Evolutionary conservation across 192 early-diverging fungal species (phyloP), one percentile per base, ranked within the genome.

Genomic region (Lunasporangiospora selenospora): DNA sequence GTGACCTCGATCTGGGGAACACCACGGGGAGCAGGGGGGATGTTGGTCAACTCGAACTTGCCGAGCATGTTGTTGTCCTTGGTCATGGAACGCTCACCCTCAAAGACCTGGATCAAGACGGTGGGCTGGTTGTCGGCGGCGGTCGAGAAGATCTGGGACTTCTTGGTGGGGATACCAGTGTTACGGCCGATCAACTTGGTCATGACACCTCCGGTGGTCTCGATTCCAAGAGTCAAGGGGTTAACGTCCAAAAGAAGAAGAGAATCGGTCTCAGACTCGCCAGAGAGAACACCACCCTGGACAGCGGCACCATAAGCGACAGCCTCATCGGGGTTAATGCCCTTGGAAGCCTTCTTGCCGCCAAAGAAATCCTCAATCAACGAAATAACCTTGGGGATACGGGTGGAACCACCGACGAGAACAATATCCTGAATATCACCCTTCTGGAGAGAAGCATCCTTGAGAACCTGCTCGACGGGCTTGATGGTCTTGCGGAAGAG

Each of bases 41-140:
- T 94, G 62, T 92, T 88, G 76, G 85, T 95, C 40, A 98, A 88
- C 76, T 98, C 96, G 65, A 98, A 98, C 81, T 96, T 95, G 82
- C 96, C 93, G 57, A 98, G 90, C 31, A 90, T 81, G 86, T 98
- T 94, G 92, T 98, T 98, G 84, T 98, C 92, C 90, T 97, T 98
- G 85, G 95, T 97, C 79, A 97, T 81, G 59, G 92, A 85, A 63
- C 94, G 90, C 82, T 97, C 96, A 80, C 96, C 96, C 85, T 98
- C 95, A 73, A 86, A 98, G 54, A 98, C 93, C 82, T 96, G 95
- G 80, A 98, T 98, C 62, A 95, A 85, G 50, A 98, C 96, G 37
- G 89, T 88, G 65, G 92, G 90, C 82, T 98, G 96, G 88, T 98
- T 98, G 85, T 98, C 95, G 47, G 89, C 92, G 60, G 93, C 94